A percentile compares a stretch with the other conserved stretches of the same genome.
These are phyloP conservation scores for Thraustotheca clavata DNA, from an alignment of 352 stramenopile genomes.

Conservation along the genomic window DNA sequence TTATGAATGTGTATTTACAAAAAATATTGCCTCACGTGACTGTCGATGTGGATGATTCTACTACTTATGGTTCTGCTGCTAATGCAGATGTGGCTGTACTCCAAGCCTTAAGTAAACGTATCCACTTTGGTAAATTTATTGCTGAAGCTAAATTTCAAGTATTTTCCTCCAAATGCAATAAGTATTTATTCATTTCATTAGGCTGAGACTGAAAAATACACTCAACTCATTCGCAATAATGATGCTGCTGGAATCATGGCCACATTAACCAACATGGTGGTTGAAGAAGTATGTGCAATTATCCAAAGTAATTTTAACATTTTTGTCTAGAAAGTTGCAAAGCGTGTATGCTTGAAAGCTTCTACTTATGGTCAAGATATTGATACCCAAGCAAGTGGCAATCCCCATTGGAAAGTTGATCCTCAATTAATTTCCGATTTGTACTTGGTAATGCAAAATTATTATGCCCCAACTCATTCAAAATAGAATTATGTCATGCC, in stretches of 20 bases:
- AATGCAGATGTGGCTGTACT: slow-evolving; percentile 89
- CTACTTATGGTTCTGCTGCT: slow-evolving; percentile 67
- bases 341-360: slow-evolving; percentile 93
- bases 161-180: not conserved
- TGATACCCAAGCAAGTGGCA: slow-evolving; percentile 26
- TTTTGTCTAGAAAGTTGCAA: slow-evolving; percentile 62
- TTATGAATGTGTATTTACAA: slow-evolving; percentile 95
- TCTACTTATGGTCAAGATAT: slow-evolving; percentile 92
- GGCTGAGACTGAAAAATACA: slow-evolving; percentile 86
- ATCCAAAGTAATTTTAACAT: not conserved
- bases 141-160: slow-evolving; percentile 94
- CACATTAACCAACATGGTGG: slow-evolving; percentile 89
- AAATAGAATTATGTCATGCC: slow-evolving; percentile 94
- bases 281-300: slow-evolving; percentile 69
- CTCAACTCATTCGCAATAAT: slow-evolving; percentile 84
- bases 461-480: not conserved
- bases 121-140: slow-evolving; percentile 99
- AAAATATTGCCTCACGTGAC: slow-evolving; percentile 92
- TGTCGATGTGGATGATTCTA: slow-evolving; percentile 80
- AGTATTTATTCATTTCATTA: not conserved
- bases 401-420: slow-evolving; percentile 92
- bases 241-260: slow-evolving; percentile 95
- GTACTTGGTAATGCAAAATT: slow-evolving; percentile 78
- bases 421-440: slow-evolving; percentile 94
- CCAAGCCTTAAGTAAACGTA: slow-evolving; percentile 93